Conservation (phyloP, 257 asterid species). For the Solanum rostratum region DNA sequence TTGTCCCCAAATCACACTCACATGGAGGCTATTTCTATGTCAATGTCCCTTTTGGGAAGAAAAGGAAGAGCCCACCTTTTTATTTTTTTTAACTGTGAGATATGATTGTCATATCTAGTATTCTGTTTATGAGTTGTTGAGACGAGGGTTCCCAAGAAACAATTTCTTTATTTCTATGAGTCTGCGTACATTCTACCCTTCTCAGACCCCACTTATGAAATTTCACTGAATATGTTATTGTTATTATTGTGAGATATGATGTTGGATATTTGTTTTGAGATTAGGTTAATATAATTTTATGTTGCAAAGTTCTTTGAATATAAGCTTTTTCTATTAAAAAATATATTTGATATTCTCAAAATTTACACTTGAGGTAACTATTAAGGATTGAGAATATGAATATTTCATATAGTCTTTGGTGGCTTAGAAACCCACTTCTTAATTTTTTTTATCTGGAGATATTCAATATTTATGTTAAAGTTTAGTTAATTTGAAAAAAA, state of each 20-base stretch:
- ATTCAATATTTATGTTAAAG: background rate
- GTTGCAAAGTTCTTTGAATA: background rate
- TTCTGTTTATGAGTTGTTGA: too few species aligned
- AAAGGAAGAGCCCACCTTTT: background rate
- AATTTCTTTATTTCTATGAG: too few species aligned
- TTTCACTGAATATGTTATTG: too few species aligned
- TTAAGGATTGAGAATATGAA: background rate
- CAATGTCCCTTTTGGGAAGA: constrained; percentile 11
- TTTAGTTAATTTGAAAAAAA: background rate
- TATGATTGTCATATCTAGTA: too few species aligned
- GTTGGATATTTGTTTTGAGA: background rate
- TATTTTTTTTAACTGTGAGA: too few species aligned
- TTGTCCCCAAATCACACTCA: constrained; percentile 50
- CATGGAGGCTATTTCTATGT: constrained; percentile 41
- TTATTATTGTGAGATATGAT: too few species aligned
- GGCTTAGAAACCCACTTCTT: background rate
- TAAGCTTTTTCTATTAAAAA: background rate
- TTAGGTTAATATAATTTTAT: background rate
- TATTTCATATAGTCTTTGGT: background rate
- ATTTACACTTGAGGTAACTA: background rate
- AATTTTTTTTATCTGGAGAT: background rate
- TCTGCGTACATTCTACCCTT: too few species aligned
- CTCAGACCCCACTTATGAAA: too few species aligned
- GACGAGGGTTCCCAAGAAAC: too few species aligned
- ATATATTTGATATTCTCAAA: background rate